Conservation (phyloP, 257 asterid species). For the Leonotis leonurus region DNA sequence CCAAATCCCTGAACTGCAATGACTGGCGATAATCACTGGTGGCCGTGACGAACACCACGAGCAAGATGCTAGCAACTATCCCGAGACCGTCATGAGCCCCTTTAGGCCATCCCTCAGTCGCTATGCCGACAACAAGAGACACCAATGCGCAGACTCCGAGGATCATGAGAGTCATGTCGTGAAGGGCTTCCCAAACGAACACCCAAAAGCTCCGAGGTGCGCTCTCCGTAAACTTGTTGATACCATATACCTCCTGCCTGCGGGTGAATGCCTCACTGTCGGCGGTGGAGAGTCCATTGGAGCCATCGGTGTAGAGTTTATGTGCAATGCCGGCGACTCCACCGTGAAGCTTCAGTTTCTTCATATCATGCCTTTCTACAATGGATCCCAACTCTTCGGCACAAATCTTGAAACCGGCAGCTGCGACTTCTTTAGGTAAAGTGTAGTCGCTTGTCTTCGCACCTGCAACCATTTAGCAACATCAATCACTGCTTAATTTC, state of each 20-base stretch:
- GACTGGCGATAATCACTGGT: slow-evolving; percentile 84
- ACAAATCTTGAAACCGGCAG: slow-evolving; percentile 66
- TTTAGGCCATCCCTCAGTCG: slow-evolving; percentile 87
- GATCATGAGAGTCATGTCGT: slow-evolving; percentile 88
- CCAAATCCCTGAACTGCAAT: slow-evolving; percentile 72
- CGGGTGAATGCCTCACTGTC: slow-evolving; percentile 37
- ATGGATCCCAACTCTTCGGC: slow-evolving; percentile 72
- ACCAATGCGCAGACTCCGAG: slow-evolving; percentile 76
- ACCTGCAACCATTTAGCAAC: slow-evolving; percentile 26
- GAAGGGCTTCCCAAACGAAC: slow-evolving; percentile 84
- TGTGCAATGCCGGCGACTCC: slow-evolving; percentile 52
- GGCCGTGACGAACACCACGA: slow-evolving; percentile 84
- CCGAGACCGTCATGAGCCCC: slow-evolving; percentile 97
- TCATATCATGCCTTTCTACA: slow-evolving; percentile 66
- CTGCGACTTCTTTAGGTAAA: slow-evolving; percentile 58
- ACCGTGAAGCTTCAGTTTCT: slow-evolving; percentile 58
- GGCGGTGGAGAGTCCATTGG: slow-evolving; percentile 38
- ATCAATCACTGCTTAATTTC: neutral
- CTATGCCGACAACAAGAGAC: slow-evolving; percentile 72
- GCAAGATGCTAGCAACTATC: slow-evolving; percentile 67
- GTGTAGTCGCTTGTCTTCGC: slow-evolving; percentile 47
- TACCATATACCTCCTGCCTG: slow-evolving; percentile 54
- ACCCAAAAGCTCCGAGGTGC: slow-evolving; percentile 55
- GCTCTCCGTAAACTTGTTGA: slow-evolving; percentile 55
- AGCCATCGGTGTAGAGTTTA: slow-evolving; percentile 49